Evolutionary conservation across 2,329 filamentous ascomycete genomes (phyloP).

Genomic region (Neodidymelliopsis sp.): DNA sequence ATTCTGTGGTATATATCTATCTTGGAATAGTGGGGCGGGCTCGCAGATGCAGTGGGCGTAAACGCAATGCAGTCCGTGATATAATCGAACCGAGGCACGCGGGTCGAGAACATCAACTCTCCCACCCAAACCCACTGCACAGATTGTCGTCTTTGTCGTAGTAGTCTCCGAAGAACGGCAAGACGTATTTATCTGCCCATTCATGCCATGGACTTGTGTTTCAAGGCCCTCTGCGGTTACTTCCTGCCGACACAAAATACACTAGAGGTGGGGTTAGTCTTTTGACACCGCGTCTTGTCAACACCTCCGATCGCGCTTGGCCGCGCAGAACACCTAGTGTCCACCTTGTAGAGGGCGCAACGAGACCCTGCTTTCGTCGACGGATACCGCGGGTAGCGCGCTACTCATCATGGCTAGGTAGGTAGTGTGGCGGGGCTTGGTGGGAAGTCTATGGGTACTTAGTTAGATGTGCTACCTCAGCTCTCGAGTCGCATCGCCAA

Average conservation of each 20-base stretch:
- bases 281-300: not conserved
- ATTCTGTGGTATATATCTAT: not conserved
- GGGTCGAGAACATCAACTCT: no score
- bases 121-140: no score
- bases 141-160: no score
- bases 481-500: not conserved
- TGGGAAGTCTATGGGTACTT: not conserved
- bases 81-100: no score
- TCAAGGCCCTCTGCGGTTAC: no score
- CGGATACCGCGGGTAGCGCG: not conserved
- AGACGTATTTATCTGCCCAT: no score
- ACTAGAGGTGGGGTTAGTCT: constrained; percentile 1
- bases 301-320: not conserved
- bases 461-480: not conserved
- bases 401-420: not conserved
- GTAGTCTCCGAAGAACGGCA: no score
- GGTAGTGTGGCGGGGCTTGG: not conserved
- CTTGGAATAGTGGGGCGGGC: no score
- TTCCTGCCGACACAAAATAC: no score
- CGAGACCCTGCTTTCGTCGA: not conserved
- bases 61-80: no score
- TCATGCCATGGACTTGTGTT: not conserved
- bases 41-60: rapidly evolving
- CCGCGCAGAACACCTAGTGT: not conserved
- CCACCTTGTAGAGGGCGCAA: not conserved